Conservation (phyloP, 2,329 filamentous ascomycete genomes). For the Cladosporium phlei region DNA sequence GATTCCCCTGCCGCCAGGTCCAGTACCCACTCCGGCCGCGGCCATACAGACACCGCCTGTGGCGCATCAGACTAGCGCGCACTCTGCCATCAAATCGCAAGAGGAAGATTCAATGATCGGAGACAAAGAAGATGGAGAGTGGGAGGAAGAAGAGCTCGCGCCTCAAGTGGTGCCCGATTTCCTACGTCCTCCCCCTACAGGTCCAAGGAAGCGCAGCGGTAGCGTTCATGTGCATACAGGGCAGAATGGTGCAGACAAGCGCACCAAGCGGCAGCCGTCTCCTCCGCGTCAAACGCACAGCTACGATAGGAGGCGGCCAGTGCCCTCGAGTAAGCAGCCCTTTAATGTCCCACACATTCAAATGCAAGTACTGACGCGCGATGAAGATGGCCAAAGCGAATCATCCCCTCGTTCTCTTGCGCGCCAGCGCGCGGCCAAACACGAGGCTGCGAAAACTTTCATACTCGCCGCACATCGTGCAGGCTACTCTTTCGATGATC, state of each 20-base stretch:
- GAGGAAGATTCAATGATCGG: conserved; percentile 28
- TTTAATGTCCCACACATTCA: not conserved
- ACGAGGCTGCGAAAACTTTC: conserved; percentile 23
- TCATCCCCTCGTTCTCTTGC: conserved; percentile 9
- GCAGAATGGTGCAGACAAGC: not conserved
- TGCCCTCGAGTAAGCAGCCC: not conserved
- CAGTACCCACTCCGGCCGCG: not conserved
- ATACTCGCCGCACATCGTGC: conserved; percentile 42
- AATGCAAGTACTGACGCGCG: not conserved
- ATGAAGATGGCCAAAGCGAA: not conserved
- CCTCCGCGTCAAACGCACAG: conserved; percentile 12
- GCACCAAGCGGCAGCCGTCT: not conserved
- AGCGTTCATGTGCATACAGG: not conserved
- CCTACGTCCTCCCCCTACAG: conserved; percentile 26
- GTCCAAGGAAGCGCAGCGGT: conserved; percentile 22
- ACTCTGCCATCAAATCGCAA: not conserved
- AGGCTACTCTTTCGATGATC: conserved; percentile 68
- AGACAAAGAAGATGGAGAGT: conserved; percentile 68
- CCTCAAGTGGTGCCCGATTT: conserved; percentile 19
- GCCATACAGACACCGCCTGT: not conserved
- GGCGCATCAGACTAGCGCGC: not conserved
- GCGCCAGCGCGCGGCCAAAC: conserved; percentile 10
- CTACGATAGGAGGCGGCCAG: conserved; percentile 9
- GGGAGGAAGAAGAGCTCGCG: conserved; percentile 63
- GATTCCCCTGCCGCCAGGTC: conserved; percentile 21